Evolutionary conservation across 192 early-diverging fungal species (phyloP).

Genomic region (Dispira parvispora): DNA sequence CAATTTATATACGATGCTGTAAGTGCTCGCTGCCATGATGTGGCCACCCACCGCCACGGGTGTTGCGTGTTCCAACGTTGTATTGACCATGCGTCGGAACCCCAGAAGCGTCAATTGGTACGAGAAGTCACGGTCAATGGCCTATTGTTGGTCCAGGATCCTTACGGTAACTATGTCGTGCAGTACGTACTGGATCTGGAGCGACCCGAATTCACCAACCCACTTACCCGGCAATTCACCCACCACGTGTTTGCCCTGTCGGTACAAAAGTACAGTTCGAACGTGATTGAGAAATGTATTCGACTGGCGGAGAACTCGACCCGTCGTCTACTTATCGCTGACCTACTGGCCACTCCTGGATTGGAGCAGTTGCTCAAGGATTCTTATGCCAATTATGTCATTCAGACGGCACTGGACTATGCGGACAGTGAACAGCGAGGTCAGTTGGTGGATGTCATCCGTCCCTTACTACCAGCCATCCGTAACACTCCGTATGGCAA

Average conservation of each 20-base stretch:
- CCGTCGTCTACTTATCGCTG: constrained; percentile 49
- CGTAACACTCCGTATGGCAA: constrained; percentile 81
- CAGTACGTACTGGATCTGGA: constrained; percentile 78
- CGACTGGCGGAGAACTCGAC: constrained; percentile 55
- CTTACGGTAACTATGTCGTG: constrained; percentile 86
- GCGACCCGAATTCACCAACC: constrained; percentile 45
- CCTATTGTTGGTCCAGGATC: constrained; percentile 66
- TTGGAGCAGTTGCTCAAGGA: constrained; percentile 71
- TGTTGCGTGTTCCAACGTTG: constrained; percentile 86
- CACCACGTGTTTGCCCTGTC: constrained; percentile 59
- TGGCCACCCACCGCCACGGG: constrained; percentile 81
- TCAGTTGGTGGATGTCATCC: constrained; percentile 62
- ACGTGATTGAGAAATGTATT: constrained; percentile 90
- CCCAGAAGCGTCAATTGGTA: constrained; percentile 61
- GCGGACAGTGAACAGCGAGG: constrained; percentile 51
- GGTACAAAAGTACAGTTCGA: constrained; percentile 82
- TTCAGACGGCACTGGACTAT: constrained; percentile 76
- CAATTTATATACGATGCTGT: constrained; percentile 82
- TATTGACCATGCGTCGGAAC: constrained; percentile 60
- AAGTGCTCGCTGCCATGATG: constrained; percentile 53
- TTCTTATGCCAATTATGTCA: constrained; percentile 81
- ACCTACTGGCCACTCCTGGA: constrained; percentile 50
- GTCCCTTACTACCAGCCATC: constrained; percentile 60
- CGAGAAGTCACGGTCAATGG: constrained; percentile 56
- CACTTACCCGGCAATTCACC: constrained; percentile 54